Conservation (phyloP, 148 eudicot genomes). For the Heliamphora exappendiculata region DNA sequence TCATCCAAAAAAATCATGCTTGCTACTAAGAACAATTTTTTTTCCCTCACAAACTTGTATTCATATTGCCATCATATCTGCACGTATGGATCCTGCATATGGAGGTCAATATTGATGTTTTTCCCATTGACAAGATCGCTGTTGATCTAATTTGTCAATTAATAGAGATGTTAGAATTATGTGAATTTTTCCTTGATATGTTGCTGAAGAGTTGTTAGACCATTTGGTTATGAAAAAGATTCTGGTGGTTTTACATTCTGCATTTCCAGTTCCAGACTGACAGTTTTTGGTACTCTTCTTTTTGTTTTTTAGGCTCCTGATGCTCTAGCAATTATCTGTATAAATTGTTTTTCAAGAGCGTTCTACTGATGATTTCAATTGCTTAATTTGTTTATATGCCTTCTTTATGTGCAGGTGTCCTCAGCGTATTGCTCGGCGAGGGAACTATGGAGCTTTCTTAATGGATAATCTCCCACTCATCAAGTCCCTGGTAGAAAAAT, state of each 20-base stretch:
- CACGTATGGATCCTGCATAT: not conserved
- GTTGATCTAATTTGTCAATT: not conserved
- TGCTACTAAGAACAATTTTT: not conserved
- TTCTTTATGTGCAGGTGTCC: constrained; percentile 66
- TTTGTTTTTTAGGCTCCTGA: not conserved
- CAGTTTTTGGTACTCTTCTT: not conserved
- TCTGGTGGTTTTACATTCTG: not conserved
- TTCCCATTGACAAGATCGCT: not conserved
- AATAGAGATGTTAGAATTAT: not conserved
- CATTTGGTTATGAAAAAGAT: not conserved
- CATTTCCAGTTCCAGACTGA: not conserved
- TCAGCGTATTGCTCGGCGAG: constrained; percentile 84
- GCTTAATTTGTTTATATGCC: not conserved
- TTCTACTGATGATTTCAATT: not conserved
- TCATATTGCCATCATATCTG: not conserved
- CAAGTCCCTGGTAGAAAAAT: constrained; percentile 69
- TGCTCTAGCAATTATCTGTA: not conserved
- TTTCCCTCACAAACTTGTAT: not conserved
- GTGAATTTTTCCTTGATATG: not conserved
- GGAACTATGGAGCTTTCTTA: constrained; percentile 93
- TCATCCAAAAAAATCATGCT: not conserved
- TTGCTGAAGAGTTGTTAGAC: not conserved
- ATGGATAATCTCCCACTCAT: constrained; percentile 92
- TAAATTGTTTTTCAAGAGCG: not conserved
- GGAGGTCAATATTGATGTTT: not conserved